phyloP scores from a whole-genome alignment of 2,329 filamentous ascomycete genomes.

The Penicillium sp. region DNA sequence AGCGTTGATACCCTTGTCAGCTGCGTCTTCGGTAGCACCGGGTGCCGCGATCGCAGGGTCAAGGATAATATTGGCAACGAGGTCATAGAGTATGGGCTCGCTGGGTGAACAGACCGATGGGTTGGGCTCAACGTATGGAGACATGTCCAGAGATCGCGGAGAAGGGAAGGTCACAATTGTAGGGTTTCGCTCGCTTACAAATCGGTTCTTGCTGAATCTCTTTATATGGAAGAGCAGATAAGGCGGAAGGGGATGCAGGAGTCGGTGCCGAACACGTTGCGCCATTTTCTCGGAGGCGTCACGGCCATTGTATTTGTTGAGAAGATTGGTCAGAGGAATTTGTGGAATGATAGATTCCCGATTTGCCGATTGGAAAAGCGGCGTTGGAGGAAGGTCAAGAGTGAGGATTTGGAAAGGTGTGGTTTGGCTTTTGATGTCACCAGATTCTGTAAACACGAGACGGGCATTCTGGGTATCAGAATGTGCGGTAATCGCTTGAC shows the following conservation, averaged over 20 bases:
- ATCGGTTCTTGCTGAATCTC: conserved; percentile 94
- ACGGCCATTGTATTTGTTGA: conserved; percentile 88
- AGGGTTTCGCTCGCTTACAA: conserved; percentile 90
- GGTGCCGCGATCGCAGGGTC: conserved; percentile 54
- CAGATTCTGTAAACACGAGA: conserved; percentile 86
- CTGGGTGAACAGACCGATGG: conserved; percentile 62
- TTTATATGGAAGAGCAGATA: conserved; percentile 94
- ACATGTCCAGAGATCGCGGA: conserved; percentile 73
- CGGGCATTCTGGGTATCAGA: conserved; percentile 75
- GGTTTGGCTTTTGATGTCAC: conserved; percentile 67
- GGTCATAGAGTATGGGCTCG: conserved; percentile 88
- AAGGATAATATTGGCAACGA: conserved; percentile 81
- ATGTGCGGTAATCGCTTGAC: conserved; percentile 85
- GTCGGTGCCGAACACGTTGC: conserved; percentile 79
- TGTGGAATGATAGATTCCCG: conserved; percentile 91
- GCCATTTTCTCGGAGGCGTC: conserved; percentile 82
- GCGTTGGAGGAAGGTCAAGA: conserved; percentile 82
- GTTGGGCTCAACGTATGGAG: conserved; percentile 86
- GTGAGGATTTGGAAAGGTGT: conserved; percentile 87
- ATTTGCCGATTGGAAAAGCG: conserved; percentile 91
- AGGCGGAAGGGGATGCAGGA: conserved; percentile 84
- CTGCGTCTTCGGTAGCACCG: conserved; percentile 49
- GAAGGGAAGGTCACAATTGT: conserved; percentile 97
- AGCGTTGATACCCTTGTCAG: conserved; percentile 34
- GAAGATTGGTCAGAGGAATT: conserved; percentile 67